Conservation (phyloP, 2,329 filamentous ascomycete genomes). For the Eurotiales sp. region DNA sequence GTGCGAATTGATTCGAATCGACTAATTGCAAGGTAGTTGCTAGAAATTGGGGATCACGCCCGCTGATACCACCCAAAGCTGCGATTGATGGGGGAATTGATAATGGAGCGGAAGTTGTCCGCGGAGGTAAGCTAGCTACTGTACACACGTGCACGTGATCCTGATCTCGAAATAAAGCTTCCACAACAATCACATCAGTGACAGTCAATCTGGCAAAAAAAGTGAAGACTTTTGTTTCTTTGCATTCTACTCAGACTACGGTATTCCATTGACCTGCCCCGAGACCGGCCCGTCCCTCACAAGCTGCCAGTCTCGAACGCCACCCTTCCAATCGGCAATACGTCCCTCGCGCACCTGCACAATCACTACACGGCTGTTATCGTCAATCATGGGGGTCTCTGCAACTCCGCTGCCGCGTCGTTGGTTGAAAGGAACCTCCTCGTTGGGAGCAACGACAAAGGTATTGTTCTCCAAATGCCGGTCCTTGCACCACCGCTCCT, state of each 20-base stretch:
- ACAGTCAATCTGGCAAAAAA: not conserved
- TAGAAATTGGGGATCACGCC: too few relatives aligned
- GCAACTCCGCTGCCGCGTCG: constrained; percentile 26
- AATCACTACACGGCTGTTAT: constrained; percentile 81
- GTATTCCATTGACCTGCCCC: constrained; percentile 26
- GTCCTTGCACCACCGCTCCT: constrained; percentile 79
- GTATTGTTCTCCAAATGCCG: constrained; percentile 90
- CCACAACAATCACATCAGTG: too few relatives aligned
- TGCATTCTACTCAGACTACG: not conserved
- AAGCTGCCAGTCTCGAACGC: constrained; percentile 71
- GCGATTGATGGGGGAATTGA: too few relatives aligned
- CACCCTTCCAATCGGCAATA: constrained; percentile 94
- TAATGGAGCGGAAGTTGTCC: too few relatives aligned
- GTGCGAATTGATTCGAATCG: too few relatives aligned
- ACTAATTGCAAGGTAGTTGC: too few relatives aligned
- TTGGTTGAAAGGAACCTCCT: constrained; percentile 46
- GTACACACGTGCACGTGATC: constrained; percentile 11
- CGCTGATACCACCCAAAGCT: too few relatives aligned
- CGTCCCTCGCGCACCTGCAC: constrained; percentile 80
- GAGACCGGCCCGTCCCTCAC: constrained; percentile 29
- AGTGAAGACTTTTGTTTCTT: not conserved
- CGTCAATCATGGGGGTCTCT: constrained; percentile 57
- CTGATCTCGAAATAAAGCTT: too few relatives aligned
- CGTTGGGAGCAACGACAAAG: constrained; percentile 56
- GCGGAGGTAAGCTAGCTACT: too few relatives aligned